phyloP scores from a whole-genome alignment of 2,329 filamentous ascomycete genomes.

The Cercospora nicotianae region DNA sequence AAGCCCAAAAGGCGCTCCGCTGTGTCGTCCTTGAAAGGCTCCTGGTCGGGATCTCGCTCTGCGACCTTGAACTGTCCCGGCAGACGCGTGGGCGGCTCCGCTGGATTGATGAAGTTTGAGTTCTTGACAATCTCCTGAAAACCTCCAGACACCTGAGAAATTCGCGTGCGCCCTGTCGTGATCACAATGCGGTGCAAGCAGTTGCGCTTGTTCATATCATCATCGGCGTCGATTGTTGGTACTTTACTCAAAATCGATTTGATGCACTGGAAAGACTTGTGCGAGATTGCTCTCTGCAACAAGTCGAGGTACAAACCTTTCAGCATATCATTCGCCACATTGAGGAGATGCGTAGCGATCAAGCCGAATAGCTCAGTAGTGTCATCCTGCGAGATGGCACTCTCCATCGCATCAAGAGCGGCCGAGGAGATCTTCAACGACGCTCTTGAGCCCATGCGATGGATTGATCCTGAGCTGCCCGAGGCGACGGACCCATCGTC shows the following conservation, averaged over 20 bases:
- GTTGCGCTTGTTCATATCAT: slow-evolving; percentile 92
- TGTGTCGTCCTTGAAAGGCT: slow-evolving; percentile 69
- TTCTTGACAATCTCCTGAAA: slow-evolving; percentile 52
- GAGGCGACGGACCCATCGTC: slow-evolving; percentile 72
- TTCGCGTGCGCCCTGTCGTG: slow-evolving; percentile 76
- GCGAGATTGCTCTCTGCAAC: slow-evolving; percentile 73
- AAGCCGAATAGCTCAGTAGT: slow-evolving; percentile 55
- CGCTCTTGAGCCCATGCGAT: slow-evolving; percentile 72
- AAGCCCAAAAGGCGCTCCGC: slow-evolving; percentile 67
- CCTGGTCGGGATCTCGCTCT: slow-evolving; percentile 59
- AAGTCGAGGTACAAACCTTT: slow-evolving; percentile 76
- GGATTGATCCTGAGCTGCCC: slow-evolving; percentile 62
- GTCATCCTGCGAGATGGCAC: slow-evolving; percentile 69
- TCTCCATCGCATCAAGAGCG: slow-evolving; percentile 69
- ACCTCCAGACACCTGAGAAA: slow-evolving; percentile 45
- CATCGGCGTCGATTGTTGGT: slow-evolving; percentile 74
- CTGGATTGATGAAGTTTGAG: slow-evolving; percentile 76
- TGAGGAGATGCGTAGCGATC: slow-evolving; percentile 23
- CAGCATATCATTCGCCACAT: slow-evolving; percentile 50
- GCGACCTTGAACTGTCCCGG: slow-evolving; percentile 63
- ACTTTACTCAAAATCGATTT: slow-evolving; percentile 68
- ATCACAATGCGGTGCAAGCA: slow-evolving; percentile 91
- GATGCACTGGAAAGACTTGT: slow-evolving; percentile 68
- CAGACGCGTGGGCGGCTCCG: slow-evolving; percentile 64
- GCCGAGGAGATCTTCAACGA: slow-evolving; percentile 69